Evolutionary conservation across 2,329 filamentous ascomycete species (phyloP).

Genomic region (Tolypocladium inflatum): DNA sequence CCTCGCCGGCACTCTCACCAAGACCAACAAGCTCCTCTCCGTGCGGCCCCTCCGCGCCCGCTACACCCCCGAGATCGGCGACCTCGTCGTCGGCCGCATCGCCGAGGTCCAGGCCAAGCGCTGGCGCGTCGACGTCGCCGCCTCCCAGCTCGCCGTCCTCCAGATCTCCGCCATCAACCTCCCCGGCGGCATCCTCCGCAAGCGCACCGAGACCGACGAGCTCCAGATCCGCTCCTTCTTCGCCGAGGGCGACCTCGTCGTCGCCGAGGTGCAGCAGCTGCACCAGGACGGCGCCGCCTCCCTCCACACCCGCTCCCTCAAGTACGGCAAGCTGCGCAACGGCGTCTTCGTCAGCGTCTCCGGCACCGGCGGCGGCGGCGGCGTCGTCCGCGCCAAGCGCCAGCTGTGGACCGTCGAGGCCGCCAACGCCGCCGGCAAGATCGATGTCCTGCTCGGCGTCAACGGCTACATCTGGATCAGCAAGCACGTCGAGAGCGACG

Average conservation of each 20-base stretch:
- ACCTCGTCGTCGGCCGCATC: conserved; percentile 88
- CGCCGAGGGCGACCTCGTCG: conserved; percentile 83
- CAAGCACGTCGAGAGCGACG: conserved; percentile 63
- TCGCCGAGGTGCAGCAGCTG: conserved; percentile 89
- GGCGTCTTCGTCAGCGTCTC: conserved; percentile 78
- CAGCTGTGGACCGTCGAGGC: conserved; percentile 78
- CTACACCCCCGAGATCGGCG: conserved; percentile 92
- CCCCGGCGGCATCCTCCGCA: conserved; percentile 83
- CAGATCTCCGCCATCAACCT: conserved; percentile 88
- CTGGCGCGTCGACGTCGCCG: conserved; percentile 92
- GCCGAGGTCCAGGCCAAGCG: conserved; percentile 87
- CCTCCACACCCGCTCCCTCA: conserved; percentile 80
- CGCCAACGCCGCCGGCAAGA: conserved; percentile 46
- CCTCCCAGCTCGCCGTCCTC: conserved; percentile 73
- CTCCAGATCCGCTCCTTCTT: conserved; percentile 97
- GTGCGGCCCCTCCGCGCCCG: conserved; percentile 83
- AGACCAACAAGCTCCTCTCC: conserved; percentile 94
- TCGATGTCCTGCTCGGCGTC: conserved; percentile 85
- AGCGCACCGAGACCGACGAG: conserved; percentile 91
- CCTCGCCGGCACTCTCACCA: conserved; percentile 79
- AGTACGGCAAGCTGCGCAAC: conserved; percentile 93
- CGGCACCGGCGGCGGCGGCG: conserved; percentile 75
- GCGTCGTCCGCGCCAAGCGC: conserved; percentile 72
- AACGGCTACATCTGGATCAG: conserved; percentile 97
- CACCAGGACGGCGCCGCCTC: conserved; percentile 78